A percentile compares a stretch with the other conserved stretches of the same genome.
Evolutionary conservation across 2,329 filamentous ascomycete species (phyloP).

Genomic region (Cladorrhinum sp.): DNA sequence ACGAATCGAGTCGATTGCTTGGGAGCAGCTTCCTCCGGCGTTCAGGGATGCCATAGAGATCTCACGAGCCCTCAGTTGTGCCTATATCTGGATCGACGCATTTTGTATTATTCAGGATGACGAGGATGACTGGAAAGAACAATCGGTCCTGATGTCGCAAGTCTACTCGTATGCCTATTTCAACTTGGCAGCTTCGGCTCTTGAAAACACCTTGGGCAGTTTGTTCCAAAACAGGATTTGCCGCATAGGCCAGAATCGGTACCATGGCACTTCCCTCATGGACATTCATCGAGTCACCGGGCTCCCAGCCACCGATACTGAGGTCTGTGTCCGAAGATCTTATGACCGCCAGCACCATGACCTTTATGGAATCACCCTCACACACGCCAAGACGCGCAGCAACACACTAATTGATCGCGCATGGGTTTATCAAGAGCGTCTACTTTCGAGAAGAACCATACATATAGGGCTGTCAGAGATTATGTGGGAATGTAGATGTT

Average conservation of each 20-base stretch:
- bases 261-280: not conserved
- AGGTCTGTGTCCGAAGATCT: not conserved
- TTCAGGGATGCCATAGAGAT: constrained; percentile 10
- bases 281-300: not conserved
- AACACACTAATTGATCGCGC: not conserved
- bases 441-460: not conserved
- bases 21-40: not conserved
- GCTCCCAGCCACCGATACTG: not conserved
- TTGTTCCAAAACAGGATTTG: not conserved
- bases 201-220: not conserved
- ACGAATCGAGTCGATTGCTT: not conserved
- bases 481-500: not conserved
- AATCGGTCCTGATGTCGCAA: not conserved
- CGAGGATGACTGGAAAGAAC: not conserved
- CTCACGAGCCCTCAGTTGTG: not conserved
- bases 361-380: not conserved
- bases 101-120: constrained; percentile 15
- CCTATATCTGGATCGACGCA: constrained; percentile 13
- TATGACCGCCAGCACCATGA: not conserved
- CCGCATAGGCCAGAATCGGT: not conserved
- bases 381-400: not conserved
- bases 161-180: not conserved
- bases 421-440: not conserved
- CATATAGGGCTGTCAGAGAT: not conserved
- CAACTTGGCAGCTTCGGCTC: not conserved